phyloP scores from a whole-genome alignment of 2,329 filamentous ascomycete genomes.

The Venturia aucupariae region DNA sequence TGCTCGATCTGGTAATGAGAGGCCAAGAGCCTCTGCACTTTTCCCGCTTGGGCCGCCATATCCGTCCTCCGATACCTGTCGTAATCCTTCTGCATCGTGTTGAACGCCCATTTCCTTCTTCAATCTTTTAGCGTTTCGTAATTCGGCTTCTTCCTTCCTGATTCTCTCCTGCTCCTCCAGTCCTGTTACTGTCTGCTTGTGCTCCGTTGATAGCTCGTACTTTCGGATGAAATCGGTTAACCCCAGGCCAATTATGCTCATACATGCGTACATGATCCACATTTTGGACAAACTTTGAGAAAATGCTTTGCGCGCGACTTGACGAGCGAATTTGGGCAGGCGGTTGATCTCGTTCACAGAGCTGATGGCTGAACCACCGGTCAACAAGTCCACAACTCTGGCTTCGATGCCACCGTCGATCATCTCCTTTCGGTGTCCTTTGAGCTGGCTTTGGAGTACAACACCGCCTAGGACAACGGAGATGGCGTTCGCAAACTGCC shows the following conservation, averaged over 20 bases:
- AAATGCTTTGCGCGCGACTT: conserved; percentile 3
- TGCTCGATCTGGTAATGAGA: not conserved
- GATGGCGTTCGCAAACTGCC: conserved; percentile 36
- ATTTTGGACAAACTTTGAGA: conserved; percentile 40
- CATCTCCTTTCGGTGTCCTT: conserved; percentile 1
- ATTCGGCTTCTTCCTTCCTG: not conserved
- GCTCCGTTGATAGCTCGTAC: conserved; percentile 44
- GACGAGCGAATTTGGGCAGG: not conserved
- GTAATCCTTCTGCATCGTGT: not conserved
- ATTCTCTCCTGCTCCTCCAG: conserved; percentile 27
- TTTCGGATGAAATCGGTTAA: conserved; percentile 41
- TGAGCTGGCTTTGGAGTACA: conserved; percentile 38
- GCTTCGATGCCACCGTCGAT: not conserved
- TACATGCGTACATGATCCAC: conserved; percentile 48
- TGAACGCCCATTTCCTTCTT: not conserved
- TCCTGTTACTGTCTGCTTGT: conserved; percentile 51
- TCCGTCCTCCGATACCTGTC: not conserved
- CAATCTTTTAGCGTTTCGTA: not conserved
- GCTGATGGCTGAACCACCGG: conserved; percentile 8
- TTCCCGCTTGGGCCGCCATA: not conserved
- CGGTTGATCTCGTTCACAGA: conserved; percentile 4
- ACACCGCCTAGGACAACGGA: conserved; percentile 42
- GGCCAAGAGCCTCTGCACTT: not conserved
- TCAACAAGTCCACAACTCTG: conserved; percentile 3
- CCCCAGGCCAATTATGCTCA: conserved; percentile 40